These are phyloP conservation scores for Diaporthe velutina DNA, from an alignment of 2,329 filamentous ascomycete genomes.

Conservation along the genomic window DNA sequence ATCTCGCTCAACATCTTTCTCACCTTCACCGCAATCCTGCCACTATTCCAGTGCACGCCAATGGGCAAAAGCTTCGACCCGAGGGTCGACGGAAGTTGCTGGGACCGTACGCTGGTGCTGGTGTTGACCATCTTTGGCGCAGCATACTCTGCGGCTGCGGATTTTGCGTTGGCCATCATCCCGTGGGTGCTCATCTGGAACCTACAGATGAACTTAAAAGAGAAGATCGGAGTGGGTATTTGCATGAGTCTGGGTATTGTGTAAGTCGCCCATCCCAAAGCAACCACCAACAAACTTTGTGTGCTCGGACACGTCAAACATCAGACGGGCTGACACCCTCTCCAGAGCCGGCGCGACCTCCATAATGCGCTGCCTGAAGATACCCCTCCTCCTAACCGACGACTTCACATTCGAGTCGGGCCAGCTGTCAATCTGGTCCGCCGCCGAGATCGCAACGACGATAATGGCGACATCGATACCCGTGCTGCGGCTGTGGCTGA, in stretches of 20 bases:
- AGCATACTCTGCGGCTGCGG: conserved; percentile 53
- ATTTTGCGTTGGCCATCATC: conserved; percentile 55
- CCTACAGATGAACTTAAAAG: conserved; percentile 54
- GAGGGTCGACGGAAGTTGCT: conserved; percentile 46
- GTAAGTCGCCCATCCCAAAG: conserved; percentile 44
- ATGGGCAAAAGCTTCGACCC: conserved; percentile 48
- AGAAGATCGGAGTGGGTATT: conserved; percentile 55
- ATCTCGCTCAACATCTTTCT: conserved; percentile 46
- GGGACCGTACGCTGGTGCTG: conserved; percentile 47
- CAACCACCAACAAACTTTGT: conserved; percentile 33
- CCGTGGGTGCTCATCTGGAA: conserved; percentile 57
- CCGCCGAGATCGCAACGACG: conserved; percentile 46
- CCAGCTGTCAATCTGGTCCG: conserved; percentile 40
- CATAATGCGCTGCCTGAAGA: conserved; percentile 41
- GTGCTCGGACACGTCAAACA: conserved; percentile 29
- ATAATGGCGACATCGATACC: conserved; percentile 50
- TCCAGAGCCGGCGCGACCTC: conserved; percentile 49
- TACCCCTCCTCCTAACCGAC: conserved; percentile 18
- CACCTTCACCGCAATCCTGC: conserved; percentile 45
- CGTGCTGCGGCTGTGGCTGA: conserved; percentile 45
- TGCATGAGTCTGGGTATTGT: conserved; percentile 60
- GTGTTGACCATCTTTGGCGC: conserved; percentile 50
- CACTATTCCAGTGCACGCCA: conserved; percentile 49
- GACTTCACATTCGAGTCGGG: conserved; percentile 37
- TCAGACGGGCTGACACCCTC: conserved; percentile 32